These are phyloP conservation scores for Cladobotryum protrusum DNA, from an alignment of 2,329 filamentous ascomycete species.

Conservation along the genomic window DNA sequence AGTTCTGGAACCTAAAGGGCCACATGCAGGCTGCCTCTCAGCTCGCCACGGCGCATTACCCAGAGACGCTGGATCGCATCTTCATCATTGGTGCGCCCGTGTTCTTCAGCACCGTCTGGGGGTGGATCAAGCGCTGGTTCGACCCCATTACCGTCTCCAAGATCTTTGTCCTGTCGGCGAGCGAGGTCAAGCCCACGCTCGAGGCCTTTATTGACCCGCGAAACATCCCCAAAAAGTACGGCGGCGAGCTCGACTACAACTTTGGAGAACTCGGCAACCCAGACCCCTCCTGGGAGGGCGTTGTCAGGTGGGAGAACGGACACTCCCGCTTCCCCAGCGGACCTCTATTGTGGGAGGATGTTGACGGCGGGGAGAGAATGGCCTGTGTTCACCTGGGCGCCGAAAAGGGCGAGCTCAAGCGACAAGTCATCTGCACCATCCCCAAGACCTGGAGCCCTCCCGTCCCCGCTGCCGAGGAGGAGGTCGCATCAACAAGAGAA, in stretches of 20 bases:
- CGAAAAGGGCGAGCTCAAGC: slow-evolving; percentile 37
- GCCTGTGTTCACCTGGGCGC: slow-evolving; percentile 50
- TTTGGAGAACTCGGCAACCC: slow-evolving; percentile 70
- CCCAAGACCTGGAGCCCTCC: slow-evolving; percentile 31
- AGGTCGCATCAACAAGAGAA: neutral
- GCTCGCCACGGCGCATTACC: slow-evolving; percentile 88
- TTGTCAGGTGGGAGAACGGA: slow-evolving; percentile 47
- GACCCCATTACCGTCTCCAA: slow-evolving; percentile 91
- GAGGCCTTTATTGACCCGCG: slow-evolving; percentile 72
- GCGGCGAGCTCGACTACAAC: slow-evolving; percentile 74
- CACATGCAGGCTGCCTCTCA: slow-evolving; percentile 92
- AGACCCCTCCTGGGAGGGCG: slow-evolving; percentile 54
- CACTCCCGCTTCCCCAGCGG: slow-evolving; percentile 49
- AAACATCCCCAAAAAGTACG: slow-evolving; percentile 86
- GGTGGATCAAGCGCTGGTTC: slow-evolving; percentile 94
- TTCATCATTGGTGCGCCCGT: slow-evolving; percentile 79
- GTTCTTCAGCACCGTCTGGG: slow-evolving; percentile 91
- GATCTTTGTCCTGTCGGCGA: slow-evolving; percentile 77
- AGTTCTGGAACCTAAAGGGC: slow-evolving; percentile 90
- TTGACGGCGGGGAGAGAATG: slow-evolving; percentile 37
- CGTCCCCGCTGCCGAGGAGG: slow-evolving; percentile 1
- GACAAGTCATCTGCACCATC: slow-evolving; percentile 46
- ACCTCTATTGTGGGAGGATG: slow-evolving; percentile 52
- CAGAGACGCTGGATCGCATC: slow-evolving; percentile 69
- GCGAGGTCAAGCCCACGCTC: slow-evolving; percentile 71